Evolutionary conservation across 768 basidiomycete species (phyloP), one percentile per base, ranked within the genome.

Genomic region (Tulasnella sp.): DNA sequence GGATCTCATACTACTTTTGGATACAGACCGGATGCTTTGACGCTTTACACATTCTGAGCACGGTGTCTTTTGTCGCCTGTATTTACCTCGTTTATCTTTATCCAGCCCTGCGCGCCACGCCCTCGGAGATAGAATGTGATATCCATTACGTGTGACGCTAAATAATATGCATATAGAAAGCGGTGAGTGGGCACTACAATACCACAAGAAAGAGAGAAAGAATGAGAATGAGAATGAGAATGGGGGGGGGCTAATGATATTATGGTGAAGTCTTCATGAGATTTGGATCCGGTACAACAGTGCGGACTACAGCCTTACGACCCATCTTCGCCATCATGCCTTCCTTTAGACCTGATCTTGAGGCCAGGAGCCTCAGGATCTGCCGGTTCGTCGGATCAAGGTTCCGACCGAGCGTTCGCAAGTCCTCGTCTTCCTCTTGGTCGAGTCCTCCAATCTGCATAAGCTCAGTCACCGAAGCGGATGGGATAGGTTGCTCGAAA

Each of bases 401-500:
- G 11, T 50, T 50, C 29, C 34, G 31, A 15, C 30, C 44, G 9
- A 56, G 9, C 12, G 22, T 41, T 4, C 38, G 30, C 34, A 51
- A 27, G 12, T 30, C 19, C 24, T 22, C 49, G 19, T 29, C 30
- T 24, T 30, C 24, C 30, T 57, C 31, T n/a, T 45, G 17, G 1
- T 52, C 60, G 25, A 53, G 61, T 9, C 38, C 31, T 27, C 17
- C 42, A 17, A 22, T 21, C 15, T 60, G 27, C 22, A 44, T 41
- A 15, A 62, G 61, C 12, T 54, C 42, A 9, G 34, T 55, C 17
- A 50, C 52, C n/a, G 42, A 48, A 12, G 61, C 60, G 12, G 31
- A 49, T n/a, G 61, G 59, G n/a, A 21, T 11, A 17, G 61, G 61
- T 21, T 52, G 29, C 22, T 60, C 61, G 60, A 57, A 60, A n/a